phyloP scores from a whole-genome alignment of 345 rosid genomes.

The Pugionium cornutum region DNA sequence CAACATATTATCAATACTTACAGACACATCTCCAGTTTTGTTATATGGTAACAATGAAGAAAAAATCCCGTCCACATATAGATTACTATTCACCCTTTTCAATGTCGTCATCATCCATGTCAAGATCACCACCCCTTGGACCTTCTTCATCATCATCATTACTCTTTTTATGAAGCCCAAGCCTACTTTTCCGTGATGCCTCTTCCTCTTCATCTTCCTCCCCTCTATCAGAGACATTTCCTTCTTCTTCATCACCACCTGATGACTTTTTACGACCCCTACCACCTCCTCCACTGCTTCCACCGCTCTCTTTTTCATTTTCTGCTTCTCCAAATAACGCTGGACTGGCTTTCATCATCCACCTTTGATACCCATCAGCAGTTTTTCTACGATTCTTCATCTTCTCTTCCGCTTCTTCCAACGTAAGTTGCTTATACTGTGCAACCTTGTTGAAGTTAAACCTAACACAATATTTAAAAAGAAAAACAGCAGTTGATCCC shows the following conservation, averaged over 20 bases:
- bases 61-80: not conserved
- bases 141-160: constrained; percentile 95
- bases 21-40: not conserved
- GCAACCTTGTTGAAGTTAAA: constrained; percentile 91
- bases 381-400: constrained; percentile 93
- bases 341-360: constrained; percentile 99
- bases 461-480: constrained; percentile 42
- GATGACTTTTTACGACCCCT: constrained; percentile 76
- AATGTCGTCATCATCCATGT: constrained; percentile 89
- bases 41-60: not conserved
- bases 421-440: constrained; percentile 92
- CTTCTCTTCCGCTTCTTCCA: constrained; percentile 99
- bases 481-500: not conserved
- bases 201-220: constrained; percentile 98
- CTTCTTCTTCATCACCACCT: constrained; percentile 78
- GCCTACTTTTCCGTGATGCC: constrained; percentile 80
- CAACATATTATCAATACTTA: constrained; percentile 7
- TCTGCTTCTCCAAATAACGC: constrained; percentile 94
- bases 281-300: constrained; percentile 48
- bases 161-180: constrained; percentile 67
- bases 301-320: constrained; percentile 66
- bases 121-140: constrained; percentile 87
- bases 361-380: constrained; percentile 95
- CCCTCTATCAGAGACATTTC: constrained; percentile 75
- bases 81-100: constrained; percentile 68